A percentile compares a stretch with the other conserved stretches of the same genome.
Evolutionary conservation across 805 yeast genomes (phyloP).

Genomic region (Helenozyma rhizophorensis): DNA sequence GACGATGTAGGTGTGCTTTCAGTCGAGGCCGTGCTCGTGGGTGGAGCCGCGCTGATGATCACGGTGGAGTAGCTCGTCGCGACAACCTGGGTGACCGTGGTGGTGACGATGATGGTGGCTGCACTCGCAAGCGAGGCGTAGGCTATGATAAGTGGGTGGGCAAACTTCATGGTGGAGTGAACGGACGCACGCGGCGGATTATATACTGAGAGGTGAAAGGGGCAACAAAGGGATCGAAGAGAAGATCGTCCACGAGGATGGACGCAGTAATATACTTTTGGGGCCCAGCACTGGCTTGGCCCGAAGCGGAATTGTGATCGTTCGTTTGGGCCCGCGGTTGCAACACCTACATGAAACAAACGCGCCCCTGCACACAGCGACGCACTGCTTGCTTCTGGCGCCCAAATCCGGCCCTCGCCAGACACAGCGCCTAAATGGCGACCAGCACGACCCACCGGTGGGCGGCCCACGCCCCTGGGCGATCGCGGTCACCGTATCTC

Average conservation of each 20-base stretch:
- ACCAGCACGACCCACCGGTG: no score
- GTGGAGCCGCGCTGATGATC: slow-evolving; percentile 8
- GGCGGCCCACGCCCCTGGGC: no score
- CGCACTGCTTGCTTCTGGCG: no score
- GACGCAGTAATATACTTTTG: neutral
- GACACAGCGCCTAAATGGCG: no score
- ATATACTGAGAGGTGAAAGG: no score
- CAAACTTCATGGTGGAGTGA: slow-evolving; percentile 6
- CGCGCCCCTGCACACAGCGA: no score
- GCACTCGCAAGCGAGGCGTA: slow-evolving; percentile 8
- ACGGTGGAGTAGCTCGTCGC: slow-evolving; percentile 7
- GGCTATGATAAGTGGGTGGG: slow-evolving; percentile 5
- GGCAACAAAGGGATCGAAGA: neutral
- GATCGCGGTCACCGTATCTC: no score
- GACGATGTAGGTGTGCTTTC: no score
- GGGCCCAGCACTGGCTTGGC: neutral
- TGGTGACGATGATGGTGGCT: slow-evolving; percentile 9
- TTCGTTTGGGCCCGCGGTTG: no score
- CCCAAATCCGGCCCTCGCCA: no score
- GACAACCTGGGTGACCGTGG: slow-evolving; percentile 8
- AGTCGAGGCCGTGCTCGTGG: slow-evolving; percentile 3
- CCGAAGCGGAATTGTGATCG: no score
- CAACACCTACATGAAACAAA: no score
- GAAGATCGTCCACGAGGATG: neutral
- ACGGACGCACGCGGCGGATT: neutral